phyloP scores from a whole-genome alignment of 805 yeast genomes.

The Candida nitratophila region DNA sequence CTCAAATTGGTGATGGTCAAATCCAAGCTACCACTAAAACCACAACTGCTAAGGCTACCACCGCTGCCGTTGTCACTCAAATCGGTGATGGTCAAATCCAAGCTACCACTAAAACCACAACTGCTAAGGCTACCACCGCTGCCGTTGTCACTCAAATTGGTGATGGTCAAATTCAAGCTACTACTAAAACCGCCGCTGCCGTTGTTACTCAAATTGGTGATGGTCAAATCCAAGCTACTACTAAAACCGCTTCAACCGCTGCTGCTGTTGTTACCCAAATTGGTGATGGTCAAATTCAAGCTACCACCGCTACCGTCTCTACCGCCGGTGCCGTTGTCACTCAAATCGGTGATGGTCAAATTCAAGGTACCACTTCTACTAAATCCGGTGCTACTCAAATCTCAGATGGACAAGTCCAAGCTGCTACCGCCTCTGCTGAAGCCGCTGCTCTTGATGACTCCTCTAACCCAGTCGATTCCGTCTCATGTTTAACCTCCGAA shows the following conservation, averaged over 20 bases:
- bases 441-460: slow-evolving; percentile 8
- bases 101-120: slow-evolving; percentile 25
- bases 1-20: slow-evolving; percentile 20
- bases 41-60: slow-evolving; percentile 26
- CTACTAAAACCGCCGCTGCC: slow-evolving; percentile 24
- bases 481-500: slow-evolving; percentile 29
- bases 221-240: slow-evolving; percentile 52
- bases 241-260: slow-evolving; percentile 32
- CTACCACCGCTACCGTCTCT: slow-evolving; percentile 29
- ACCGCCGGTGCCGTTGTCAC: slow-evolving; percentile 24
- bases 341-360: slow-evolving; percentile 40
- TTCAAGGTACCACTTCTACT: slow-evolving; percentile 33
- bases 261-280: slow-evolving; percentile 34
- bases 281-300: slow-evolving; percentile 36
- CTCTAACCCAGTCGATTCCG: slow-evolving; percentile 14
- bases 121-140: slow-evolving; percentile 13
- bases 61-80: slow-evolving; percentile 24
- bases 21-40: slow-evolving; percentile 23
- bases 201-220: slow-evolving; percentile 53
- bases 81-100: slow-evolving; percentile 43
- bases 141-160: slow-evolving; percentile 27
- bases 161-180: slow-evolving; percentile 35
- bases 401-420: slow-evolving; percentile 55
- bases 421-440: slow-evolving; percentile 26
- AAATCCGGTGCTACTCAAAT: slow-evolving; percentile 38